phyloP scores from a whole-genome alignment of 352 stramenopile species.

The Globisporangium acanthophoron region DNA sequence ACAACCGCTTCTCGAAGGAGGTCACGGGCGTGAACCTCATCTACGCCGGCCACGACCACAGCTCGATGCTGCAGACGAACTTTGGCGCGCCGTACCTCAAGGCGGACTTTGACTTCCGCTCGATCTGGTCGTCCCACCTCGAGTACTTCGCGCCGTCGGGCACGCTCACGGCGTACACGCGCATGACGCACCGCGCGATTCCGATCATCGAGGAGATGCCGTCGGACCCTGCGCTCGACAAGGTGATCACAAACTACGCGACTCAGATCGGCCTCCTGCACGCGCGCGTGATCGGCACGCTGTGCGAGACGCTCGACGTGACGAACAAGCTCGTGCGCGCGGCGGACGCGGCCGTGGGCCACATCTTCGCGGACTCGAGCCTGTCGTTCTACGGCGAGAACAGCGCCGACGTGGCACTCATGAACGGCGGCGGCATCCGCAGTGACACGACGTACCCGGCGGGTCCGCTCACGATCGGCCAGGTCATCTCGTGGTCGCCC shows the following conservation, averaged over 20 bases:
- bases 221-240: constrained; percentile 42
- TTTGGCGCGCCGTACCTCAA: constrained; percentile 73
- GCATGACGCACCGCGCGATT: constrained; percentile 50
- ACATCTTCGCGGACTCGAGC: constrained; percentile 12
- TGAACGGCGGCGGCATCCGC: constrained; percentile 21
- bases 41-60: constrained; percentile 69
- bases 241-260: constrained; percentile 40
- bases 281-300: constrained; percentile 34
- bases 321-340: constrained; percentile 41
- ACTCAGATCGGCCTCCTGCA: constrained; percentile 33
- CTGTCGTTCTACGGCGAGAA: constrained; percentile 10
- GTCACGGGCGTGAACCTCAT: constrained; percentile 65
- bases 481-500: constrained; percentile 20
- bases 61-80: constrained; percentile 67
- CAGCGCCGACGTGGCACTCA: constrained; percentile 12
- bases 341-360: not conserved
- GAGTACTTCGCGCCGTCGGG: constrained; percentile 44
- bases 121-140: constrained; percentile 56
- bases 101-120: constrained; percentile 67
- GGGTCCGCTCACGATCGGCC: constrained; percentile 12
- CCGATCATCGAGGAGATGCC: constrained; percentile 55
- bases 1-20: constrained; percentile 68
- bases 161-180: constrained; percentile 21
- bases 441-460: constrained; percentile 15
- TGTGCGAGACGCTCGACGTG: constrained; percentile 56